Base-by-base conservation (phyloP, 768 basidiomycete genomes). In the Chlorophyllum brunneum region DNA sequence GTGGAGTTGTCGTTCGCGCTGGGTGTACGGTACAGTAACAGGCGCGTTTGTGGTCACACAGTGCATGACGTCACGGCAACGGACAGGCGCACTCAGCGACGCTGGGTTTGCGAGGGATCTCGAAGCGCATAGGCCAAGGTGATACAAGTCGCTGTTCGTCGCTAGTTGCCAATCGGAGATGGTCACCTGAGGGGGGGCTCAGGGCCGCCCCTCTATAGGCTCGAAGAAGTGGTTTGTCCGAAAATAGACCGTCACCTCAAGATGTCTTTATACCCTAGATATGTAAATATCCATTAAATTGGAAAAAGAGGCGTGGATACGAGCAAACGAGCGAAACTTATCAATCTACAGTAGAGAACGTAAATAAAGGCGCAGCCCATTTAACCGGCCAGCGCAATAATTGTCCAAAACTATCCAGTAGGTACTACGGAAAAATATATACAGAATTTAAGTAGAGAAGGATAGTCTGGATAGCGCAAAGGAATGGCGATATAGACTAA, bases 391-490 rank as follows among this genome's bases (percentile, higher is more conserved):
- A 45, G 24, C 51, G 34, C 42, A 37, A 27, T 44, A 37, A 52
- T 20, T 15, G 34, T 52, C 51, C 51, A 44, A 37, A 37, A 52
- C 41, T 52, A 44, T 52, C 51, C 51, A 52, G 51, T 52, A 52
- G 42, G 34, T 44, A 37, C 34, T 43, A 52, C 38, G 38, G 22
- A 30, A 18, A 11, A 27, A 44, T 24, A 50, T 53, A 46, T 53
- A 45, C 27, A 31, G 34, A 27, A 51, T 51, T 34, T 51, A 43
- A 51, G 49, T 51, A 51, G 43, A 51, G 24, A 31, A 29, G 23
- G 18, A 51, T 42, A 42, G 39, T 31, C 49, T 49, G 38, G 40
- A 41, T 22, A 46, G 27, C 9, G 38, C 30, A 52, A 9, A 30
- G 31, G 37, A 40, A 24, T 26, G 15, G 24, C 11, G 23, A 23